A percentile compares a stretch with the other conserved stretches of the same genome.
These are phyloP conservation scores for Heracleum sosnowskyi DNA, from an alignment of 129 eudicot genomes.

Conservation along the genomic window DNA sequence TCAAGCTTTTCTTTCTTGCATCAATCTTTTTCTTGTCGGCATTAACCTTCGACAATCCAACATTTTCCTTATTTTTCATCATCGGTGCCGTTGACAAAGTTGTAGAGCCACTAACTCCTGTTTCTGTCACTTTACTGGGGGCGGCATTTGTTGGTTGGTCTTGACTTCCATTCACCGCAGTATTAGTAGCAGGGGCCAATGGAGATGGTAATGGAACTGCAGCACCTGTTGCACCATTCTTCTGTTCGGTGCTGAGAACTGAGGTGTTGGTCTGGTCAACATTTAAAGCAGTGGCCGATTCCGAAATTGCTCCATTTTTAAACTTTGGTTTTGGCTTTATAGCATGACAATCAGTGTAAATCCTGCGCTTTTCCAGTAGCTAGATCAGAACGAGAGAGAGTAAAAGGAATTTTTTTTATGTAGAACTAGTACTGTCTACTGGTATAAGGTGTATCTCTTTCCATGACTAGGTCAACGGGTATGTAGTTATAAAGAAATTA, in stretches of 20 bases:
- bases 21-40: slow-evolving; percentile 92
- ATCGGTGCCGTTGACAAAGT: slow-evolving; percentile 30
- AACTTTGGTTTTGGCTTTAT: slow-evolving; percentile 70
- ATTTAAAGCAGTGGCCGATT: slow-evolving; percentile 53
- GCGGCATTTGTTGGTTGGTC: slow-evolving; percentile 36
- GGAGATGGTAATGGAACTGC: slow-evolving; percentile 42
- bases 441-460: background rate
- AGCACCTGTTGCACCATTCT: slow-evolving; percentile 43
- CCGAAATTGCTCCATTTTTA: slow-evolving; percentile 63
- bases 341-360: slow-evolving; percentile 89
- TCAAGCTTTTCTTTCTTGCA: slow-evolving; percentile 97
- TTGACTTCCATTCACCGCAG: slow-evolving; percentile 40
- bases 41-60: slow-evolving; percentile 41
- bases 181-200: slow-evolving; percentile 47
- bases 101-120: slow-evolving; percentile 44
- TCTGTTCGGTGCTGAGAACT: slow-evolving; percentile 46
- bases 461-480: background rate
- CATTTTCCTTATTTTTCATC: slow-evolving; percentile 47
- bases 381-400: background rate
- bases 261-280: slow-evolving; percentile 61
- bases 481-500: background rate
- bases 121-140: slow-evolving; percentile 34
- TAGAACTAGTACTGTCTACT: background rate
- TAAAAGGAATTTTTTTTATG: background rate
- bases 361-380: slow-evolving; percentile 25